These are phyloP conservation scores for Sclerospora graminicola DNA, from an alignment of 352 stramenopile genomes.

Conservation along the genomic window DNA sequence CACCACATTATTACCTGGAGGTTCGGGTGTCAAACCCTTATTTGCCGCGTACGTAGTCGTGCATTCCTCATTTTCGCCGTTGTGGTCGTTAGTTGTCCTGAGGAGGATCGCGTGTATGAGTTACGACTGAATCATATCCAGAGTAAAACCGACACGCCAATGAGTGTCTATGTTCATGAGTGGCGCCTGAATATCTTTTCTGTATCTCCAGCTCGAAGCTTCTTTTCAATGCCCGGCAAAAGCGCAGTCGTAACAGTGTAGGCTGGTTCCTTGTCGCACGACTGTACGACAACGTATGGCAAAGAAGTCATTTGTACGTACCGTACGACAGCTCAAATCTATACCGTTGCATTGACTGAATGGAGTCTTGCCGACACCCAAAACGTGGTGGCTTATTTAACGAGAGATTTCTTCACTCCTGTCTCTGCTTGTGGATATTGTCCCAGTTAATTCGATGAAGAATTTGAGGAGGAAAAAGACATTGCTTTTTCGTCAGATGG, in stretches of 20 bases:
- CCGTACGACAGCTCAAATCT: constrained; percentile 23
- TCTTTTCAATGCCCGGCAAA: constrained; percentile 45
- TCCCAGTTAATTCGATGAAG: constrained; percentile 22
- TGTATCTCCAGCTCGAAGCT: constrained; percentile 50
- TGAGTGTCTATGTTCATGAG: constrained; percentile 48
- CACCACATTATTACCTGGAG: constrained; percentile 55
- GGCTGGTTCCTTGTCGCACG: constrained; percentile 19
- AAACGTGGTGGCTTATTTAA: constrained; percentile 45
- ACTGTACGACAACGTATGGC: constrained; percentile 49
- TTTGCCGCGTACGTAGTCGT: constrained; percentile 46
- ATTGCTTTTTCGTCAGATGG: constrained; percentile 23
- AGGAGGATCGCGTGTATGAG: constrained; percentile 54
- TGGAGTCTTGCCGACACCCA: constrained; percentile 29
- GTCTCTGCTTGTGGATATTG: constrained; percentile 20
- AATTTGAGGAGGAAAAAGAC: constrained; percentile 3
- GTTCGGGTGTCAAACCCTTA: constrained; percentile 31
- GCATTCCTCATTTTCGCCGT: constrained; percentile 64
- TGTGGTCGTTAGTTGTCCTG: constrained; percentile 54
- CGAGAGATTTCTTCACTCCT: constrained; percentile 28
- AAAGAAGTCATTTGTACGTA: constrained; percentile 43
- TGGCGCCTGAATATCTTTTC: constrained; percentile 29
- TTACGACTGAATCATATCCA: constrained; percentile 42
- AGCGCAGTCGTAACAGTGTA: constrained; percentile 1
- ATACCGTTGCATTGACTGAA: constrained; percentile 26
- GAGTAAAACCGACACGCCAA: constrained; percentile 16